These are phyloP conservation scores for Chimonanthus praecox DNA, from an alignment of 164 flowering plant species.

Conservation along the genomic window DNA sequence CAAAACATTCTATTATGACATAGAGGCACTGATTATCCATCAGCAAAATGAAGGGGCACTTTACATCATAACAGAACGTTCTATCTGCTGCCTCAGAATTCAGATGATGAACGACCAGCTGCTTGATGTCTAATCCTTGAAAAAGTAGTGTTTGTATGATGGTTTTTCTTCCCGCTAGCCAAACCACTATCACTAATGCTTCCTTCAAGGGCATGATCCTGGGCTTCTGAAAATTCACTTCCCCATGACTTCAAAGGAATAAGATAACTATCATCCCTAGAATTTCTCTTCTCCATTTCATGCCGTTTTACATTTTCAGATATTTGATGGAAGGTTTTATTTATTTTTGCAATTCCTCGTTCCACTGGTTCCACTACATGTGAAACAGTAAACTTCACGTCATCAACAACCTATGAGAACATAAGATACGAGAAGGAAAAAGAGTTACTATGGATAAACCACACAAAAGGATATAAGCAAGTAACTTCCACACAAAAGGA, in stretches of 20 bases:
- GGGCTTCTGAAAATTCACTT: slow-evolving; percentile 64
- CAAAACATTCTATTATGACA: neutral
- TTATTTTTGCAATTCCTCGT: slow-evolving; percentile 78
- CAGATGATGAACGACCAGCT: slow-evolving; percentile 14
- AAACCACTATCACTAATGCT: slow-evolving; percentile 86
- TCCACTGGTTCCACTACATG: slow-evolving; percentile 98
- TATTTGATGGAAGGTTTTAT: slow-evolving; percentile 74
- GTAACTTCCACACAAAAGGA: neutral
- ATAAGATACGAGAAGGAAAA: slow-evolving; percentile 1
- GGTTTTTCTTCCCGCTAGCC: slow-evolving; percentile 39
- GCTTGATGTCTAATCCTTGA: slow-evolving; percentile 13
- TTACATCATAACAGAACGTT: neutral
- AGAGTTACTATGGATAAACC: neutral
- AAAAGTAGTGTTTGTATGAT: slow-evolving; percentile 19
- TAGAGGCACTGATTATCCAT: neutral
- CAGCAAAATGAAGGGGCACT: neutral
- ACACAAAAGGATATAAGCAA: neutral
- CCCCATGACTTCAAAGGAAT: slow-evolving; percentile 70
- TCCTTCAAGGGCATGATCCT: slow-evolving; percentile 54
- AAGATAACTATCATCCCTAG: slow-evolving; percentile 71
- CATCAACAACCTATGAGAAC: slow-evolving; percentile 70
- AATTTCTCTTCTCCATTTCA: slow-evolving; percentile 50
- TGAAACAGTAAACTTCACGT: slow-evolving; percentile 92
- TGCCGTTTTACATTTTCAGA: slow-evolving; percentile 82
- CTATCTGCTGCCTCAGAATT: neutral